These are phyloP conservation scores for Trichoderma citrinoviride DNA, from an alignment of 2,329 filamentous ascomycete species.

Conservation along the genomic window DNA sequence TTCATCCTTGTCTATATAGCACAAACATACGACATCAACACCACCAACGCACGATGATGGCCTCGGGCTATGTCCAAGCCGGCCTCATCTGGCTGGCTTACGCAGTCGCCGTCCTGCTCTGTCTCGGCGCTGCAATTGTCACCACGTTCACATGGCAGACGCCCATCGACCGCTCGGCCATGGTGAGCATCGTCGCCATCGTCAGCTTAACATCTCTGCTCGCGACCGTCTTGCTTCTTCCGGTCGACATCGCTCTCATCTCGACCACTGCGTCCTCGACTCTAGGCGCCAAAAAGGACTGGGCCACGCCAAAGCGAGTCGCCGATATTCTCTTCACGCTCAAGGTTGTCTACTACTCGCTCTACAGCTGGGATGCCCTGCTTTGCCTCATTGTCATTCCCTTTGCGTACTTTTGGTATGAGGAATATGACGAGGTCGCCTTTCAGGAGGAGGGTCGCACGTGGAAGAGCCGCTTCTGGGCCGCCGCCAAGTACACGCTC, in stretches of 20 bases:
- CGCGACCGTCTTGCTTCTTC: constrained; percentile 86
- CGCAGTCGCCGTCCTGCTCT: constrained; percentile 72
- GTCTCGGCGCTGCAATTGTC: constrained; percentile 73
- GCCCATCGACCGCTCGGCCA: constrained; percentile 76
- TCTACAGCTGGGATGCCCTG: constrained; percentile 88
- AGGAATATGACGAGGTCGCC: constrained; percentile 93
- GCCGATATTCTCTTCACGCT: constrained; percentile 75
- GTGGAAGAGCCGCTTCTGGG: constrained; percentile 67
- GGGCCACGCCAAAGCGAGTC: constrained; percentile 82
- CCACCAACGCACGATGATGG: constrained; percentile 30
- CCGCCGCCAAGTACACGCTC: constrained; percentile 87
- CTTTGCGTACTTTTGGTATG: constrained; percentile 97
- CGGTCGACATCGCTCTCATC: constrained; percentile 92
- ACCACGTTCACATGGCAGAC: constrained; percentile 93
- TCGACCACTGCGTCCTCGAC: constrained; percentile 78
- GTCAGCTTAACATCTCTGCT: constrained; percentile 83
- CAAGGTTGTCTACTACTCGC: constrained; percentile 84
- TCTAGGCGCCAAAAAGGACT: constrained; percentile 83
- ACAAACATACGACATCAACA: neutral
- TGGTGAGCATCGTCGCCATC: constrained; percentile 81
- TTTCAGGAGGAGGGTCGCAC: constrained; percentile 78
- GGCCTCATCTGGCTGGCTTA: constrained; percentile 96
- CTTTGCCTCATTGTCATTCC: constrained; percentile 88
- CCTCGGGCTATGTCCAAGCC: constrained; percentile 68
- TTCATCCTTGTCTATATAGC: neutral